phyloP scores from a whole-genome alignment of 2,329 filamentous ascomycete genomes.

The Ophiostoma tasmaniense region DNA sequence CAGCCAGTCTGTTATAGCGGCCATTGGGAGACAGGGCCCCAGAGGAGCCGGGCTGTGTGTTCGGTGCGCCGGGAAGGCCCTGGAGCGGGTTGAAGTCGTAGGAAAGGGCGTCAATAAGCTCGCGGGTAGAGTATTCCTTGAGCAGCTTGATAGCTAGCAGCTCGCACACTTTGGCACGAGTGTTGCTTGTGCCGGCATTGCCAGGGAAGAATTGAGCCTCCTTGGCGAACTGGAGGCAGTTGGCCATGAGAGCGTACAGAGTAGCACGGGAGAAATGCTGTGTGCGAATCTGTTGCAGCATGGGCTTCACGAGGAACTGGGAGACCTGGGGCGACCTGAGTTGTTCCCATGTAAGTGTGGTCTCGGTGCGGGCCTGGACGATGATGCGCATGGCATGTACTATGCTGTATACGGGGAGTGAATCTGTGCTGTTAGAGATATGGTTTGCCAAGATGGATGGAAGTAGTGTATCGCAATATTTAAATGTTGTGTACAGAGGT shows the following conservation, averaged over 20 bases:
- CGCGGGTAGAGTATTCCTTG: slow-evolving; percentile 80
- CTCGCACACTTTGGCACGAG: slow-evolving; percentile 82
- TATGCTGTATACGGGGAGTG: slow-evolving; percentile 79
- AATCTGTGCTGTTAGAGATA: slow-evolving; percentile 46
- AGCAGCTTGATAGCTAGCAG: slow-evolving; percentile 81
- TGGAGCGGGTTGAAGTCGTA: slow-evolving; percentile 94
- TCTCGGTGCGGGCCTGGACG: slow-evolving; percentile 79
- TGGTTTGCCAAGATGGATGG: background rate
- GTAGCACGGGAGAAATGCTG: slow-evolving; percentile 81
- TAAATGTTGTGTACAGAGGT: background rate
- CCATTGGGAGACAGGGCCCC: slow-evolving; percentile 32
- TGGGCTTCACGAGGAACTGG: slow-evolving; percentile 90
- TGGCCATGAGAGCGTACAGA: slow-evolving; percentile 83
- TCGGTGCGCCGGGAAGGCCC: slow-evolving; percentile 51
- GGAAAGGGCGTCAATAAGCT: slow-evolving; percentile 86
- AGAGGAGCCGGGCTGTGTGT: slow-evolving; percentile 20
- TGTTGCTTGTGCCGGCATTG: slow-evolving; percentile 74
- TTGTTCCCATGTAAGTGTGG: slow-evolving; percentile 89
- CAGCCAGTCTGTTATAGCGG: slow-evolving; percentile 35
- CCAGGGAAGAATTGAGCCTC: slow-evolving; percentile 75
- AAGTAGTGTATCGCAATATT: background rate
- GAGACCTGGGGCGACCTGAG: slow-evolving; percentile 91
- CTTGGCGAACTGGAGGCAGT: slow-evolving; percentile 87
- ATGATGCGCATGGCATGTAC: slow-evolving; percentile 84
- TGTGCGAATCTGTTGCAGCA: slow-evolving; percentile 77